Percentiles rank a stretch among this genome's conserved stretches.
These are phyloP conservation scores for Rhododendron ovatum DNA, from an alignment of 148 eudicot genomes.

Conservation along the genomic window DNA sequence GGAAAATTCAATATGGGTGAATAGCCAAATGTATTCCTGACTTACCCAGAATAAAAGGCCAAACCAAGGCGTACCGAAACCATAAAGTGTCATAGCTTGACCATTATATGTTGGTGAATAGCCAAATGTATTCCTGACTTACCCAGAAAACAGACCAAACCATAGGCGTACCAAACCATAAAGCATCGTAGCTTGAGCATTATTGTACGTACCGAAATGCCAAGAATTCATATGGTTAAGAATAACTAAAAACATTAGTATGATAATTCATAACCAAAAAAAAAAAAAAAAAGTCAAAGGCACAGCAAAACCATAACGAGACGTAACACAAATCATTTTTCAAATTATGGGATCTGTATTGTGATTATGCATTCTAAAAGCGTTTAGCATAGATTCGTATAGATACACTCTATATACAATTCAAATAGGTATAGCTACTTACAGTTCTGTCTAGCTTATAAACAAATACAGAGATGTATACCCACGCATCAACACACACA, in stretches of 20 bases:
- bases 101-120: neutral
- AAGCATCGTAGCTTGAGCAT: neutral
- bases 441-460: neutral
- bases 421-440: neutral
- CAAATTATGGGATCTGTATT: neutral
- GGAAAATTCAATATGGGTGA: neutral
- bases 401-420: neutral
- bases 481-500: neutral
- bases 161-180: neutral
- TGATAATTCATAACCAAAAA: neutral
- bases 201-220: neutral
- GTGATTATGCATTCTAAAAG: neutral
- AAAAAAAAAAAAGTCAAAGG: neutral
- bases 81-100: neutral
- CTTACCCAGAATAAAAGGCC: neutral
- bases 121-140: neutral
- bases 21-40: neutral
- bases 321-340: neutral
- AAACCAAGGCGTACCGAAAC: neutral
- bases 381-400: neutral
- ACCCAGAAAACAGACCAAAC: neutral
- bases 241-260: neutral
- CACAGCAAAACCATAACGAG: neutral
- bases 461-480: neutral
- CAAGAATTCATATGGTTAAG: neutral